A percentile compares a stretch with the other conserved stretches of the same genome.
phyloP scores from a whole-genome alignment of 1,139 yeast genomes.

The Pichiaceae sp. region DNA sequence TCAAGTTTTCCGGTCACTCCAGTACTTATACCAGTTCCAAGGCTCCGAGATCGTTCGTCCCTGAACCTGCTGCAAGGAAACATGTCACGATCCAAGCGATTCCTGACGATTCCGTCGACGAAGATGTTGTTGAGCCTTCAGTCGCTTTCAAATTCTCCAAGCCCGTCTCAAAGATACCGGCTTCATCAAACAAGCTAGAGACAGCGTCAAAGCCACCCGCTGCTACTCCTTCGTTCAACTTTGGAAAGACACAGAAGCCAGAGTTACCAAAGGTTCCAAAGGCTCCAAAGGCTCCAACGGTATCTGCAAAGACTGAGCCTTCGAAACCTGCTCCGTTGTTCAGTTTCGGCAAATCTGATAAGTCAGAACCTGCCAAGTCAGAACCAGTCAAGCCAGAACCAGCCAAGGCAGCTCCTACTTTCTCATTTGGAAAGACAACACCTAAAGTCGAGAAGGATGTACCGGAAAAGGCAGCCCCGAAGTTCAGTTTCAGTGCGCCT shows the following conservation, averaged over 20 bases:
- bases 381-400: not conserved
- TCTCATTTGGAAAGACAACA: not conserved
- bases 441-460: too few relatives aligned
- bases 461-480: too few relatives aligned
- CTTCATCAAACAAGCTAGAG: not conserved
- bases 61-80: not conserved
- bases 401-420: not conserved
- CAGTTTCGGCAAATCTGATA: slow-evolving; percentile 6
- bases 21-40: slow-evolving; percentile 12
- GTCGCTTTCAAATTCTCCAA: slow-evolving; percentile 10
- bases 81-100: not conserved
- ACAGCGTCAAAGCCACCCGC: not conserved
- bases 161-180: not conserved
- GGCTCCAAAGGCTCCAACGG: not conserved
- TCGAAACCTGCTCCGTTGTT: slow-evolving; percentile 8
- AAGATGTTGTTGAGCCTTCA: slow-evolving; percentile 8
- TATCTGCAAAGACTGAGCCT: not conserved
- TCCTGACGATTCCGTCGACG: slow-evolving; percentile 1
- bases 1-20: slow-evolving; percentile 14
- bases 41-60: slow-evolving; percentile 14
- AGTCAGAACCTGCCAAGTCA: too few relatives aligned
- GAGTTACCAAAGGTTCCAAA: not conserved
- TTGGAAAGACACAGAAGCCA: not conserved
- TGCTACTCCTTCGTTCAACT: slow-evolving; percentile 1
- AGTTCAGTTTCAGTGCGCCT: slow-evolving; percentile 5